Base-by-base conservation (phyloP, 1,139 yeast species). In the Pichia sorboxylosa region DNA sequence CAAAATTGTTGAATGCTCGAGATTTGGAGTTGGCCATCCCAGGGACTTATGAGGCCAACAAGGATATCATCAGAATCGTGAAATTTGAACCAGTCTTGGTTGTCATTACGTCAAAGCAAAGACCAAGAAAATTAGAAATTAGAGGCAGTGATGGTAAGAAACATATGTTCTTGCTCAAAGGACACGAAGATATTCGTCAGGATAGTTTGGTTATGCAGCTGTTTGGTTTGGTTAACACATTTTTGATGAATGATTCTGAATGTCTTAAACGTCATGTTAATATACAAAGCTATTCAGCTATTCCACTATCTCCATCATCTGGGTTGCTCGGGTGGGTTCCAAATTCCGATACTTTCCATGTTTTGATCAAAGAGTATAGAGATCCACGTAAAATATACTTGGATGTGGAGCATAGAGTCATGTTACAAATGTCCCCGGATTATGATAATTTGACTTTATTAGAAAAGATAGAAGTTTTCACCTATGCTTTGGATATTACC, bases 401-500 rank as follows among this genome's bases (percentile, higher is more conserved):
- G 43, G 87, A 87, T 54, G 84, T 90, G 48, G 98, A 90, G 54
- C 96, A 87, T 53, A 69, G 97, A 43, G 83, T 90, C 37, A 87
- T 90, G 94, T 59, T 85, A 25, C 97, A 90, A 54, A 87, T 90
- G 97, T 95, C 97, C 0, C 97, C 97, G 1, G 96, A 87, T 53
- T 92, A 84, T 55, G 98, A 92, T 47, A 79, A 75, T 41, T 63
- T 90, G 51, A 84, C 96, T 0, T 63, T 87, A 25, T 59, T 92
- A 38, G 94, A 92, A 48, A 90, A 90, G 56, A 92, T 92, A 27
- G 99, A 92, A 55, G 96, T 90, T 1, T 92, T 92, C 59, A 84
- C 95, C 0, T 85, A 90, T 48, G 96, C 98, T 0, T 61, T 92
- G 48, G 96, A 90, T 54, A 90, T 87, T 49, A 90, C 98, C 0